Evolutionary conservation across 2,329 filamentous ascomycete species (phyloP), one percentile per base, ranked within the genome.

Genomic region (Calonectria honghensis): DNA sequence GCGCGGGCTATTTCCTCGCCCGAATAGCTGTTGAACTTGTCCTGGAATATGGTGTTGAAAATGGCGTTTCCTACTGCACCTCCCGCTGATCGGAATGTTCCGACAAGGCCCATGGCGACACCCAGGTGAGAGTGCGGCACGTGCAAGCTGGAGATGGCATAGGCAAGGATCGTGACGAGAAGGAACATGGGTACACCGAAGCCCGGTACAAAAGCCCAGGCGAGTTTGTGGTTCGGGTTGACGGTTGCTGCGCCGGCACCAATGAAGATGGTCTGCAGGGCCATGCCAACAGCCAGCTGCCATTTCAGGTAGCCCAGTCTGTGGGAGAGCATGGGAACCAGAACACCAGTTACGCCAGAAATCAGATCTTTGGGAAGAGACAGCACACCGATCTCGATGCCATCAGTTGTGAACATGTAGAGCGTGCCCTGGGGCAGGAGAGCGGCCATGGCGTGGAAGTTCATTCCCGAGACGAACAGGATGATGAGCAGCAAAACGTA

Each of bases 181-280:
- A 76, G 32, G 1, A 76, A 76, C 57, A 61, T 61, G 32, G 57
- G 57, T 1, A 61, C 57, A 5, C 57, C 57, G 14, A 61, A 61
- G 6, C 75, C 75, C 16, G 75, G 75, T 2, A 76, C 74, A 14
- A 76, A 76, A 13, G 71, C 72, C 74, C 74, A 76, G 7, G 75
- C 75, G 9, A 73, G 59, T 5, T 74, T 72, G 18, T 72, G 64
- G 37, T 76, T 76, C 1, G 75, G 75, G 29, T 76, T 76, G 18
- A 76, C 75, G 0, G 75, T 76, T 9, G 71, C 75, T 3, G 75
- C 74, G 0, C 71, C 45, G 6, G 75, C 75, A 0, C 54, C 74
- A 16, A 76, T 71, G 11, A 76, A 76, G 51, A 76, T 63, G 0
- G 74, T 64, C 16, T 76, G 75, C 29, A 74, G 29, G 2, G 18